phyloP scores from a whole-genome alignment of 2,329 filamentous ascomycete species.

The Rasamsonia emersonii region DNA sequence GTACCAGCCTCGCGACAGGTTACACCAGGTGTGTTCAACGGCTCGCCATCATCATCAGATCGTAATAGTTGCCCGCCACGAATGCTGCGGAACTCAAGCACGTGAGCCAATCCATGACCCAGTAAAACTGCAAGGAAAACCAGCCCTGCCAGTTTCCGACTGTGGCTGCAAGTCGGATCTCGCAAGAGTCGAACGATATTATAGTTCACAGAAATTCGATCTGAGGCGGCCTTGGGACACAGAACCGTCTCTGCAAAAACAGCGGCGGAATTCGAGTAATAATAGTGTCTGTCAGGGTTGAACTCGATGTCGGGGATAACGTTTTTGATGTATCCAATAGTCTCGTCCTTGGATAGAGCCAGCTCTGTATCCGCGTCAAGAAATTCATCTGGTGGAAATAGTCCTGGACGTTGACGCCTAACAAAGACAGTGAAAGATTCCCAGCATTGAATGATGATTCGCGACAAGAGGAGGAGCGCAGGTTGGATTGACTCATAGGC shows the following conservation, averaged over 20 bases:
- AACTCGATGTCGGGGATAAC: slow-evolving; percentile 1
- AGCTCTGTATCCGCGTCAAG: slow-evolving; percentile 1
- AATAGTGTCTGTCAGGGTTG: slow-evolving; percentile 1
- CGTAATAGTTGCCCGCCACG: slow-evolving; percentile 4
- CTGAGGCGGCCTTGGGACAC: neutral
- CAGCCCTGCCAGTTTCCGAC: slow-evolving; percentile 5
- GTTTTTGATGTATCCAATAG: slow-evolving; percentile 1
- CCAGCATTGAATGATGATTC: slow-evolving; percentile 2
- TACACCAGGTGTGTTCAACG: slow-evolving; percentile 8
- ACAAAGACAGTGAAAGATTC: slow-evolving; percentile 1
- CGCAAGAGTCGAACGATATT: slow-evolving; percentile 2
- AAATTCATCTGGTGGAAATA: neutral
- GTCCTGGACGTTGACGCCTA: neutral
- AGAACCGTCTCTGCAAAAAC: slow-evolving; percentile 2
- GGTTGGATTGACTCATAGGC: slow-evolving; percentile 1
- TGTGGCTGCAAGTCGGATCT: neutral
- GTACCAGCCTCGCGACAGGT: slow-evolving; percentile 8
- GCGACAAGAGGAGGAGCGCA: slow-evolving; percentile 1
- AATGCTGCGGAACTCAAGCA: slow-evolving; percentile 8
- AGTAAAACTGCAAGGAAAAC: slow-evolving; percentile 6
- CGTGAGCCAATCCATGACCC: slow-evolving; percentile 7
- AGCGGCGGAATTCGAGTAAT: neutral
- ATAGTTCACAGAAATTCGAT: neutral
- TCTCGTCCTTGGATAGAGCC: neutral
- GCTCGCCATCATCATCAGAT: slow-evolving; percentile 4